Evolutionary conservation across 2,329 filamentous ascomycete genomes (phyloP), one percentile per base, ranked within the genome.

Genomic region (Sarocladium kiliense): DNA sequence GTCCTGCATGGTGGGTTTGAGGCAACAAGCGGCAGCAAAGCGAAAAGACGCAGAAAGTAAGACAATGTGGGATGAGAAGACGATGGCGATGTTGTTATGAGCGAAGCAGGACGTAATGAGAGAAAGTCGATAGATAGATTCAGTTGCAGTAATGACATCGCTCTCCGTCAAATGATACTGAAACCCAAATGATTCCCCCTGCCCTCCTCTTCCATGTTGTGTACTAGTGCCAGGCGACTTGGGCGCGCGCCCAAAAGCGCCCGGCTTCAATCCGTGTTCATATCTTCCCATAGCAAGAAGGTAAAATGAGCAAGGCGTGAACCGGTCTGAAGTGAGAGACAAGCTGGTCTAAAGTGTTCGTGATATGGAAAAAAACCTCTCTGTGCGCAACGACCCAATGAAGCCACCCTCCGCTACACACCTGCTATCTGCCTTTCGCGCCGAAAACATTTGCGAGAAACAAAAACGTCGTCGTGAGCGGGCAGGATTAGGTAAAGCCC

Each of bases 391-490:
- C 30, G 10, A 34, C n/a, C 47, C 26, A 51, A 36, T 23, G 18
- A 45, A 26, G 25, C 44, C 25, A 30, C 44, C 44, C n/a, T 26
- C 25, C 18, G 12, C 47, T 51, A 14, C 47, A 51, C 26, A 51
- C 26, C 25, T 3, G 10, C 27, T 32, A 16, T 16, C 30, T 36
- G 47, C 47, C 47, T 21, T 23, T 18, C 3, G 47, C 16, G n/a
- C 47, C 30, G 27, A 36, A 36, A 32, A 32, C 10, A 51, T 21
- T 51, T 36, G 47, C 47, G 47, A 51, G 47, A 34, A 51, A 36
- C 47, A 34, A 32, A 51, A 51, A 34, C 11, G 47, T 51, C 25
- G 44, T 49, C 27, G 47, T 51, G 30, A n/a, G 47, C 47, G 47
- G 30, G 27, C 18, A 34, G 14, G 6, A 21, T 12, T 23, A 3